Evolutionary conservation across 2,329 filamentous ascomycete species (phyloP).

Genomic region (Metarhizium album): DNA sequence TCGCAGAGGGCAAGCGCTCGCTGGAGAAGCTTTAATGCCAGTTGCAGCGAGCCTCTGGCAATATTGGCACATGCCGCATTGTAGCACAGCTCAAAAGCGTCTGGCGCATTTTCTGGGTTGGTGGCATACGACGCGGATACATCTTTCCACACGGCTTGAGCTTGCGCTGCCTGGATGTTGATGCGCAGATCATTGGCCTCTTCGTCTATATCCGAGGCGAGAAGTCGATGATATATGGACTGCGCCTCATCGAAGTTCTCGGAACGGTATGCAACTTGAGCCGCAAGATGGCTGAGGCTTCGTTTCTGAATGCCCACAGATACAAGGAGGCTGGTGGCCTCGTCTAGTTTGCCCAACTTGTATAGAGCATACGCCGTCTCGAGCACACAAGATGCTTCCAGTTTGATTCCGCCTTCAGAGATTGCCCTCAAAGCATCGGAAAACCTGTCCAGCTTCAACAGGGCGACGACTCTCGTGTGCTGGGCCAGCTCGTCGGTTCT

Average conservation of each 20-base stretch:
- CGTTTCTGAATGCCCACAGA: constrained; percentile 21
- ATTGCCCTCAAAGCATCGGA: constrained; percentile 64
- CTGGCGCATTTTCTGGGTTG: constrained; percentile 46
- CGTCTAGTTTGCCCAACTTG: constrained; percentile 59
- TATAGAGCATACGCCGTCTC: constrained; percentile 79
- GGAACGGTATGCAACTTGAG: constrained; percentile 61
- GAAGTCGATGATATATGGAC: constrained; percentile 50
- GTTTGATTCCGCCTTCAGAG: constrained; percentile 47
- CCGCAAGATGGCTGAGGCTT: constrained; percentile 42
- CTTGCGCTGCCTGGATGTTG: constrained; percentile 61
- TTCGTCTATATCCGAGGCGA: constrained; percentile 34
- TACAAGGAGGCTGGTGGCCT: constrained; percentile 42
- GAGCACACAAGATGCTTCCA: constrained; percentile 51
- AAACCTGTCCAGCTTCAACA: constrained; percentile 74
- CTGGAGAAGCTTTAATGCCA: constrained; percentile 57
- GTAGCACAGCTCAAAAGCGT: constrained; percentile 73
- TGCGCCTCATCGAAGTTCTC: constrained; percentile 62
- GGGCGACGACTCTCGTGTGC: constrained; percentile 60
- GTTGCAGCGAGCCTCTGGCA: constrained; percentile 53
- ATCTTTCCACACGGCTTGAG: constrained; percentile 62
- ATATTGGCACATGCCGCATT: constrained; percentile 68
- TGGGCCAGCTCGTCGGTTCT: constrained; percentile 50
- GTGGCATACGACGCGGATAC: constrained; percentile 27
- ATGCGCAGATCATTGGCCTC: constrained; percentile 68
- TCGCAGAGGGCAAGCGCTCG: constrained; percentile 62